Conservation (phyloP, 1,284 basidiomycete genomes). For the Pseudozyma flocculosa region DNA sequence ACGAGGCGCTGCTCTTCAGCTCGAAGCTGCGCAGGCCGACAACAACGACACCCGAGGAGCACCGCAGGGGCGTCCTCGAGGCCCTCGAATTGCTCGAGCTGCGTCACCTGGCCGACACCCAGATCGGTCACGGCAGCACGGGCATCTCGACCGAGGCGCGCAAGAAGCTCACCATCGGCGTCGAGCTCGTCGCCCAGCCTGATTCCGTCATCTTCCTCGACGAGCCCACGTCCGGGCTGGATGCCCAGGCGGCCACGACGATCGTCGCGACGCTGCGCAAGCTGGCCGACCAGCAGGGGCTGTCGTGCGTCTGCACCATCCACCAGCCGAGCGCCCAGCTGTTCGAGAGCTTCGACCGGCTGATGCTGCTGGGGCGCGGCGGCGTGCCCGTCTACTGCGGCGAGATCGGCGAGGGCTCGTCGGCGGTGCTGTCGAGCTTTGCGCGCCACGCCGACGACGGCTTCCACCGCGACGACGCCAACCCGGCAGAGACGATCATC, state of each 20-base stretch:
- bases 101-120: constrained; percentile 39
- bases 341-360: constrained; percentile 43
- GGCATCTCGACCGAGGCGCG: constrained; percentile 48
- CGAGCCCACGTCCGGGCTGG: constrained; percentile 50
- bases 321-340: constrained; percentile 58
- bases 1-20: constrained; percentile 46
- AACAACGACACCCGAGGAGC: constrained; percentile 30
- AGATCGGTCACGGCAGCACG: constrained; percentile 35
- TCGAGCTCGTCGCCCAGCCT: constrained; percentile 48
- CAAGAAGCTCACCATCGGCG: constrained; percentile 47
- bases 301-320: constrained; percentile 58
- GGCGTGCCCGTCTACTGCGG: constrained; percentile 63
- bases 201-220: constrained; percentile 50
- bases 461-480: constrained; percentile 62
- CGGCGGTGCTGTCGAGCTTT: constrained; percentile 68
- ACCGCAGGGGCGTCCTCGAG: constrained; percentile 39
- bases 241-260: constrained; percentile 16
- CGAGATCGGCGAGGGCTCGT: constrained; percentile 67
- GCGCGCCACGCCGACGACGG: constrained; percentile 67
- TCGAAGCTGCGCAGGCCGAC: constrained; percentile 44
- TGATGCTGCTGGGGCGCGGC: constrained; percentile 46
- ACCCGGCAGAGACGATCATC: constrained; percentile 49
- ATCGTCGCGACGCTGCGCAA: constrained; percentile 55
- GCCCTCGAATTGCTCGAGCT: constrained; percentile 46
- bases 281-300: constrained; percentile 51